Evolutionary conservation across 129 eudicot species (phyloP).

Genomic region (Erigeron canadensis): DNA sequence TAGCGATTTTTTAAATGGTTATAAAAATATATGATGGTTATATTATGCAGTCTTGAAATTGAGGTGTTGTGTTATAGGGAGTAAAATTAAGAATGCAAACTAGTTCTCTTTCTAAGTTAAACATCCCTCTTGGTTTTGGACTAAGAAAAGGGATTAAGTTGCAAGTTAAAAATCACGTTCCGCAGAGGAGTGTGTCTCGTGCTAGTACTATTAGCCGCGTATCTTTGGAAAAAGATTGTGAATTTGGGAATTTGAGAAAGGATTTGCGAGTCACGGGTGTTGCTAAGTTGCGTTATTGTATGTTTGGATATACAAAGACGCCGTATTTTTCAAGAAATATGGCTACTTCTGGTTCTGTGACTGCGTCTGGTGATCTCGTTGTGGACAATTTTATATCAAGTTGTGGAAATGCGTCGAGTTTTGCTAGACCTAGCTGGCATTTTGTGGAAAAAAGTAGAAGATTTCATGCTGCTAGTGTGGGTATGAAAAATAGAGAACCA

Average conservation of each 20-base stretch:
- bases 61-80: conserved; percentile 12
- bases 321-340: conserved; percentile 28
- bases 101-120: conserved; percentile 51
- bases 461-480: conserved; percentile 40
- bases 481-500: conserved; percentile 50
- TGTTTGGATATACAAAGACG: conserved; percentile 17
- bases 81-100: conserved; percentile 45
- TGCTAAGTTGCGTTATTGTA: conserved; percentile 29
- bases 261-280: conserved; percentile 26
- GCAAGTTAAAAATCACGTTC: conserved; percentile 22
- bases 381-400: conserved; percentile 55
- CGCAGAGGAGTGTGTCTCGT: conserved; percentile 27
- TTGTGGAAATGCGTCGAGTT: conserved; percentile 51
- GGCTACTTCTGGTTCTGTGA: conserved; percentile 73
- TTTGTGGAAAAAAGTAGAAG: conserved; percentile 44
- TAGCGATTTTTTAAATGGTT: conserved; percentile 21
- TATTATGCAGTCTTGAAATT: conserved; percentile 18
- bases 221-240: conserved; percentile 8
- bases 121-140: conserved; percentile 40
- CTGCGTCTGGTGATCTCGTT: conserved; percentile 63
- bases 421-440: conserved; percentile 41
- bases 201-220: not conserved
- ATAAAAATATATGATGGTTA: conserved; percentile 29
- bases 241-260: conserved; percentile 27
- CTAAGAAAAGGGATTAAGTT: conserved; percentile 40